Conservation (phyloP, 306 rosid genomes). For the apple (Malus domestica) region DNA sequence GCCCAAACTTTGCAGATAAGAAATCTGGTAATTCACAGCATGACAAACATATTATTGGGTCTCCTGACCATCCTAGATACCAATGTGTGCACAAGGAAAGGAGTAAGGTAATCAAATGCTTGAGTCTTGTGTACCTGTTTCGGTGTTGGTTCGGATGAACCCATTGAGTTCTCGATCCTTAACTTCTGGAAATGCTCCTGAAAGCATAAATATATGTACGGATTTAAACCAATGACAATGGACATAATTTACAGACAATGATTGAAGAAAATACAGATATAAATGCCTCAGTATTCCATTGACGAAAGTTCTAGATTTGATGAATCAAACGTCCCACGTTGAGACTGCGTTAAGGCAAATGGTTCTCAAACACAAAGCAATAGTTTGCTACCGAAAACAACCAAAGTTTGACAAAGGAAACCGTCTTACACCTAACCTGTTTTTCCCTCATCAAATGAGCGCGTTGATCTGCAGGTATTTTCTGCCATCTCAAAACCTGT, state of each 20-base stretch:
- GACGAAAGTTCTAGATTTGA: too few species aligned
- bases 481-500: slow-evolving; percentile 87
- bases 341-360: too few species aligned
- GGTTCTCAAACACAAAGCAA: too few species aligned
- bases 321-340: too few species aligned
- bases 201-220: slow-evolving; percentile 1
- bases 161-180: slow-evolving; percentile 83
- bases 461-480: slow-evolving; percentile 84
- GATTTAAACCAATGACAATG: not conserved
- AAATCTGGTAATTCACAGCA: slow-evolving; percentile 13
- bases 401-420: too few species aligned
- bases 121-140: slow-evolving; percentile 59
- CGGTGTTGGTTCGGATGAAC: slow-evolving; percentile 59
- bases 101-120: too few species aligned
- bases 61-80: not conserved
- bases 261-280: too few species aligned
- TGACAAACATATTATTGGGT: slow-evolving; percentile 3
- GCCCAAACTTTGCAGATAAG: slow-evolving; percentile 76
- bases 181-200: slow-evolving; percentile 84
- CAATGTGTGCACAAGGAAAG: too few species aligned
- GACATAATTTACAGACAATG: not conserved
- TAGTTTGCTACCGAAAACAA: too few species aligned
- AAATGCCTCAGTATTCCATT: too few species aligned
- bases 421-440: slow-evolving; percentile 40
- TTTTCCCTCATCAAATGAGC: slow-evolving; percentile 87